These are phyloP conservation scores for Sporothrix brasiliensis DNA, from an alignment of 2,329 filamentous ascomycete species.

Conservation along the genomic window DNA sequence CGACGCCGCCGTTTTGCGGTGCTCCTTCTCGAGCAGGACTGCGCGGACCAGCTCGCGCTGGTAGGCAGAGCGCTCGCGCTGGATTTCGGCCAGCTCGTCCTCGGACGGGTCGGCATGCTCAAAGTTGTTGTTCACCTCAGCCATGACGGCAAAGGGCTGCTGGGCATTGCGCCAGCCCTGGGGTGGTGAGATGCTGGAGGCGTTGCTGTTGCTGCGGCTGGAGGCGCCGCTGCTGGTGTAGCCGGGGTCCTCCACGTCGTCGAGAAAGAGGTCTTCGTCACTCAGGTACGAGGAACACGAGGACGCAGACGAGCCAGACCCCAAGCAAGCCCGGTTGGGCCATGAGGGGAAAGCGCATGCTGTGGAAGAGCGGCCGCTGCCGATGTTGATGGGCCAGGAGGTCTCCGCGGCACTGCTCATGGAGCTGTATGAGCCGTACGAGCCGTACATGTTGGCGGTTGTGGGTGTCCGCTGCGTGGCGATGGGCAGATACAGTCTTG, in stretches of 20 bases:
- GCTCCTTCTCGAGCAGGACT: slow-evolving; percentile 59
- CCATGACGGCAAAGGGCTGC: slow-evolving; percentile 35
- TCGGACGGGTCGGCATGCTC: slow-evolving; percentile 46
- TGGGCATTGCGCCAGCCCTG: slow-evolving; percentile 31
- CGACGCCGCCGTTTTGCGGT: slow-evolving; percentile 48
- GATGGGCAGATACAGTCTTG: slow-evolving; percentile 27
- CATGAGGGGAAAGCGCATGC: slow-evolving; percentile 62
- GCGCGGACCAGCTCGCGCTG: slow-evolving; percentile 58
- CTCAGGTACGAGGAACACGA: slow-evolving; percentile 58
- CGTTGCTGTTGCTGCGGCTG: slow-evolving; percentile 50
- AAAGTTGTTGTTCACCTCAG: slow-evolving; percentile 32
- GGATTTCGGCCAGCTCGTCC: slow-evolving; percentile 54
- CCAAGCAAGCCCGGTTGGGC: slow-evolving; percentile 58
- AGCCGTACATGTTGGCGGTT: slow-evolving; percentile 52
- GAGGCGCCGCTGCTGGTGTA: slow-evolving; percentile 51
- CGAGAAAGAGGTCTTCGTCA: slow-evolving; percentile 65
- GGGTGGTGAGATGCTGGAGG: slow-evolving; percentile 49
- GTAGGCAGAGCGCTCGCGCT: slow-evolving; percentile 55
- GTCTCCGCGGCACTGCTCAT: slow-evolving; percentile 45
- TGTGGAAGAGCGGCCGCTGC: slow-evolving; percentile 44
- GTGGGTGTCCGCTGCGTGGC: slow-evolving; percentile 2
- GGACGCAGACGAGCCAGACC: slow-evolving; percentile 35
- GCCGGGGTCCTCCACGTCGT: slow-evolving; percentile 54
- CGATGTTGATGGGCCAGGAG: slow-evolving; percentile 53
- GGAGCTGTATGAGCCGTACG: slow-evolving; percentile 55